These are phyloP conservation scores for Xerocomellus dryophilus DNA, from an alignment of 768 basidiomycete genomes.

Conservation along the genomic window DNA sequence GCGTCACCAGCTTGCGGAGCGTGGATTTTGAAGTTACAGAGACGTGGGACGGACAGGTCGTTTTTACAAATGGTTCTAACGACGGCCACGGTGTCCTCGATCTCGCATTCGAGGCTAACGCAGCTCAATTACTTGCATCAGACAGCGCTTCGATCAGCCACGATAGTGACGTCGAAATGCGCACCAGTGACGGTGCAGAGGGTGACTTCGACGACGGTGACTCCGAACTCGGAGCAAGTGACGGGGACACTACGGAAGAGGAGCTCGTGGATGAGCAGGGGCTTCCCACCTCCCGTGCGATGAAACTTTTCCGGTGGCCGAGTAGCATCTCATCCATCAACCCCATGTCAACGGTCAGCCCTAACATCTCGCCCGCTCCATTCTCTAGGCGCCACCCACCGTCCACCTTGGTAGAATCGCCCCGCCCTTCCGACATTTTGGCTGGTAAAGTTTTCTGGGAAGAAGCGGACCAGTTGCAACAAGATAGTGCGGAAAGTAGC, in stretches of 20 bases:
- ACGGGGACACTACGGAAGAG: conserved; percentile 80
- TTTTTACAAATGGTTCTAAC: conserved; percentile 62
- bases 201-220: conserved; percentile 41
- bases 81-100: conserved; percentile 55
- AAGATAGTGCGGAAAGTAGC: conserved; percentile 36
- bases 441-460: conserved; percentile 58
- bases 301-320: conserved; percentile 69
- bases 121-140: conserved; percentile 49
- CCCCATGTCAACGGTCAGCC: conserved; percentile 72
- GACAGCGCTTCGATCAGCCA: conserved; percentile 47
- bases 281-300: conserved; percentile 71
- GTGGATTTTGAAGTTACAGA: conserved; percentile 60
- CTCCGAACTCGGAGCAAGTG: conserved; percentile 50
- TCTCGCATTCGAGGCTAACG: conserved; percentile 66
- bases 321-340: conserved; percentile 61
- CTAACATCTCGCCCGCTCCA: conserved; percentile 45
- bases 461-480: conserved; percentile 39
- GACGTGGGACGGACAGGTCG: conserved; percentile 72
- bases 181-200: conserved; percentile 34
- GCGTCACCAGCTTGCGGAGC: conserved; percentile 36
- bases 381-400: conserved; percentile 33
- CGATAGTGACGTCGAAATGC: conserved; percentile 51
- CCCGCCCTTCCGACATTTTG: conserved; percentile 67
- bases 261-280: conserved; percentile 77
- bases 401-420: conserved; percentile 36